A percentile compares a stretch with the other conserved stretches of the same genome.
Conservation (phyloP, 257 asterid species). For the Solanum gandarillasii region DNA sequence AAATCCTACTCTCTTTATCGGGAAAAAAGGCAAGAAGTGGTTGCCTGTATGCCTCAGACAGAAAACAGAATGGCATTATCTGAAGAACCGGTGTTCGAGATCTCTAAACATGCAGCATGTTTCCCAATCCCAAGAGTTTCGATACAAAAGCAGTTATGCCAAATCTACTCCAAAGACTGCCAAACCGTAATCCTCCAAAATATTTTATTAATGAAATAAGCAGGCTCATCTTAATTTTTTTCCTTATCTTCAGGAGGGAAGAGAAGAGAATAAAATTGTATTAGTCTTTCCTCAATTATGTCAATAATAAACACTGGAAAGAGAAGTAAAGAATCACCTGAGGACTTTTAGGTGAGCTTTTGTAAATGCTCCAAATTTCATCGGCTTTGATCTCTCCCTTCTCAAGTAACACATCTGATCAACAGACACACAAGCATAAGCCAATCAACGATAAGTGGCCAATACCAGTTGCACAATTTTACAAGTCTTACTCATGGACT, state of each 20-base stretch:
- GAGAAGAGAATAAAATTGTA: not conserved
- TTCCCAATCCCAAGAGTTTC: not conserved
- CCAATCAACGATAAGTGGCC: slow-evolving; percentile 13
- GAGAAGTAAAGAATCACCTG: slow-evolving; percentile 42
- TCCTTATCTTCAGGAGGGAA: not conserved
- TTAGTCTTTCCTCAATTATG: not conserved
- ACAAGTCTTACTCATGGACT: not conserved
- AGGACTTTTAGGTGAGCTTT: slow-evolving; percentile 49
- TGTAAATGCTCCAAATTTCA: slow-evolving; percentile 73
- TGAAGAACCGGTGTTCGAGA: not conserved
- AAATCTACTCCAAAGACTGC: not conserved
- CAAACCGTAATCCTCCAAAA: not conserved
- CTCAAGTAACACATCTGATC: slow-evolving; percentile 75
- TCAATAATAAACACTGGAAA: not conserved
- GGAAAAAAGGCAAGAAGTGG: not conserved
- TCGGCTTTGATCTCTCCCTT: slow-evolving; percentile 83
- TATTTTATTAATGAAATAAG: not conserved
- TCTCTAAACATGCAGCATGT: not conserved
- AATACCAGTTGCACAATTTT: not conserved
- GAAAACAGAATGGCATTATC: not conserved
- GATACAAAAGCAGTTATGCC: not conserved
- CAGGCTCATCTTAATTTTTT: not conserved
- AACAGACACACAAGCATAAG: slow-evolving; percentile 15
- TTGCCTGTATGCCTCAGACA: not conserved
- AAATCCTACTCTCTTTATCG: not conserved